phyloP scores from a whole-genome alignment of 306 rosid species.

The Pterocarpus santalinus region DNA sequence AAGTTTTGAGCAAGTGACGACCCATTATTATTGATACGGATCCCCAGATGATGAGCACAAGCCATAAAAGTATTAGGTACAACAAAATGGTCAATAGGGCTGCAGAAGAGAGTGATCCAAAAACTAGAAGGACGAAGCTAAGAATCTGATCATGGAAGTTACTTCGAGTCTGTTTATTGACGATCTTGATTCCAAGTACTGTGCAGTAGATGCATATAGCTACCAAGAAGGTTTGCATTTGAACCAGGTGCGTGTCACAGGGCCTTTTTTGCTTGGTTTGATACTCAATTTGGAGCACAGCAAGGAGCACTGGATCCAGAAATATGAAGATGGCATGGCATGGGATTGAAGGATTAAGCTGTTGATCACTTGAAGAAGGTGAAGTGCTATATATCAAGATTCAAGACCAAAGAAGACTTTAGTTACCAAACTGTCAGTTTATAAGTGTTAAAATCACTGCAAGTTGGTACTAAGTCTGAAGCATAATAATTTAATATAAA shows the following conservation, averaged over 20 bases:
- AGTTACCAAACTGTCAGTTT: no score
- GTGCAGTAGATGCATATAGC: constrained; percentile 35
- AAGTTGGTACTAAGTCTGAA: no score
- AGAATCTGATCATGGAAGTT: neutral
- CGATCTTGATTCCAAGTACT: neutral
- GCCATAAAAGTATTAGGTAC: neutral
- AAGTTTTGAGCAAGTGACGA: no score
- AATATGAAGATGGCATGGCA: constrained; percentile 39
- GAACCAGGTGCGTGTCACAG: constrained; percentile 6
- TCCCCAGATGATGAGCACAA: constrained; percentile 40
- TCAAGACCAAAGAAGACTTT: no score
- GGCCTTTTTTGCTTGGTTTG: constrained; percentile 32
- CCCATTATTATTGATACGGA: neutral
- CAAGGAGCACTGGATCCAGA: constrained; percentile 33
- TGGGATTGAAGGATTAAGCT: no score
- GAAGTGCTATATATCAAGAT: no score
- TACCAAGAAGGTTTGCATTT: constrained; percentile 32
- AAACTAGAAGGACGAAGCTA: constrained; percentile 15
- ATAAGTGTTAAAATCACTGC: no score
- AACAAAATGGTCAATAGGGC: constrained; percentile 35
- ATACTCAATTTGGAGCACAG: constrained; percentile 31
- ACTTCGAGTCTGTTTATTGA: neutral
- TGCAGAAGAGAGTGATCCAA: constrained; percentile 31
- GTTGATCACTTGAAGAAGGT: no score
- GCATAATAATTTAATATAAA: no score